Percentiles rank a stretch among this genome's conserved stretches.
phyloP scores from a whole-genome alignment of 1,284 basidiomycete species.

The Puccinia horiana region DNA sequence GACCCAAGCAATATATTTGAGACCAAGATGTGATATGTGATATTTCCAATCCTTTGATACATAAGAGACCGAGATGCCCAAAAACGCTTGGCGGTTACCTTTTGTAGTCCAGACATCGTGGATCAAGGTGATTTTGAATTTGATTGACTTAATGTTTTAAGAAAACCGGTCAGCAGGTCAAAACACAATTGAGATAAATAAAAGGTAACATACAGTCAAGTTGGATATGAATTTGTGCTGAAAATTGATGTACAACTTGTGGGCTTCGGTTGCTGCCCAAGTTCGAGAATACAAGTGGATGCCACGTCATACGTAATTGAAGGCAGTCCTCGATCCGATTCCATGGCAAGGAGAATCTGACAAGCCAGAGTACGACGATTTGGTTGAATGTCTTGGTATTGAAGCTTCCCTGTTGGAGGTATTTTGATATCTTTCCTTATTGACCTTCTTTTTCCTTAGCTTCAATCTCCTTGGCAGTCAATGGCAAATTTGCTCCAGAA shows the following conservation, averaged over 20 bases:
- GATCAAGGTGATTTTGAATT: constrained; percentile 5
- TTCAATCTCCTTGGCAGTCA: neutral
- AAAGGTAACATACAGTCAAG: no score
- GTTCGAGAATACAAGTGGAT: neutral
- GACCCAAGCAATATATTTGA: constrained; percentile 8
- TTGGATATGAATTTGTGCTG: neutral
- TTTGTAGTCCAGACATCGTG: constrained; percentile 24
- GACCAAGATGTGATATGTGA: neutral
- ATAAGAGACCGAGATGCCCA: constrained; percentile 14
- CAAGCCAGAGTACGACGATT: neutral
- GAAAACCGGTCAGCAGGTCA: no score
- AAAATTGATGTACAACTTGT: neutral
- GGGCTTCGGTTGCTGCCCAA: constrained; percentile 14
- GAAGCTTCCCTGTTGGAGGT: neutral
- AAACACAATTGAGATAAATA: no score
- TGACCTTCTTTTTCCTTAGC: neutral
- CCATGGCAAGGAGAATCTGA: neutral
- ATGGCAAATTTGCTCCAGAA: neutral
- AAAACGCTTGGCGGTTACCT: neutral
- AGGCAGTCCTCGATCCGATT: neutral
- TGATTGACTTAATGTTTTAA: no score
- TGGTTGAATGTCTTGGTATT: no score
- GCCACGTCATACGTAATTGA: neutral
- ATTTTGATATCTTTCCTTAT: neutral
- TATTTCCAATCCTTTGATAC: neutral